Evolutionary conservation across 495 filamentous ascomycete species (phyloP).

Genomic region (Aspergillus steynii): DNA sequence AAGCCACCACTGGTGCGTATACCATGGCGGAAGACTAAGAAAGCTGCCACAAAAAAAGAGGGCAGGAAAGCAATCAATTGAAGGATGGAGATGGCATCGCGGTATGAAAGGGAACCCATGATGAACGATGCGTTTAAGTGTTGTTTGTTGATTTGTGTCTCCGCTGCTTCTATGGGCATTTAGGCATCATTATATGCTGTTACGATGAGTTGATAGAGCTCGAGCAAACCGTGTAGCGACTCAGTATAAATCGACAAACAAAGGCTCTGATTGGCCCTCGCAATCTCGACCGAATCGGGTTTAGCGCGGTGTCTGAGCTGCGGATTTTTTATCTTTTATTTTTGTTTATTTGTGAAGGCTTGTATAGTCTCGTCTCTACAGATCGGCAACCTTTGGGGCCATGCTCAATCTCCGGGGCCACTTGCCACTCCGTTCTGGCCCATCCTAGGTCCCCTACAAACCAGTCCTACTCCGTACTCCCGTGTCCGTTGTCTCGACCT

Average conservation of each 20-base stretch:
- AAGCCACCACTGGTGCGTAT: constrained; percentile 34
- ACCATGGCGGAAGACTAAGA: constrained; percentile 41
- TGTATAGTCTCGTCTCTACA: background rate
- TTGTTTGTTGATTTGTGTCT: too few relatives aligned
- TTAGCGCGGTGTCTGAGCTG: background rate
- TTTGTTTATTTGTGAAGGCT: background rate
- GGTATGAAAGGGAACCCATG: background rate
- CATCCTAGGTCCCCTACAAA: too few relatives aligned
- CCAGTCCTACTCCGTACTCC: too few relatives aligned
- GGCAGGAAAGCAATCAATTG: background rate
- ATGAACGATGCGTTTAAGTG: background rate
- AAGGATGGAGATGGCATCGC: background rate
- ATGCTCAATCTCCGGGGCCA: too few relatives aligned
- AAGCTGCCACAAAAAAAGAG: constrained; percentile 29
- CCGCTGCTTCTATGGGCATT: too few relatives aligned
- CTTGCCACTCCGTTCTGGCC: too few relatives aligned
- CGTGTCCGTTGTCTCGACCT: too few relatives aligned
- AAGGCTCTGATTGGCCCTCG: background rate
- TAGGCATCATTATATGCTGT: too few relatives aligned
- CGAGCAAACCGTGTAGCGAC: too few relatives aligned
- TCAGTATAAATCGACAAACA: background rate
- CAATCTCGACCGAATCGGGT: background rate
- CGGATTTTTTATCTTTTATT: too few relatives aligned
- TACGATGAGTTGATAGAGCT: too few relatives aligned
- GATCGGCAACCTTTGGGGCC: background rate